Evolutionary conservation across 2,329 filamentous ascomycete species (phyloP).

Genomic region (Byssochlamys sp.): DNA sequence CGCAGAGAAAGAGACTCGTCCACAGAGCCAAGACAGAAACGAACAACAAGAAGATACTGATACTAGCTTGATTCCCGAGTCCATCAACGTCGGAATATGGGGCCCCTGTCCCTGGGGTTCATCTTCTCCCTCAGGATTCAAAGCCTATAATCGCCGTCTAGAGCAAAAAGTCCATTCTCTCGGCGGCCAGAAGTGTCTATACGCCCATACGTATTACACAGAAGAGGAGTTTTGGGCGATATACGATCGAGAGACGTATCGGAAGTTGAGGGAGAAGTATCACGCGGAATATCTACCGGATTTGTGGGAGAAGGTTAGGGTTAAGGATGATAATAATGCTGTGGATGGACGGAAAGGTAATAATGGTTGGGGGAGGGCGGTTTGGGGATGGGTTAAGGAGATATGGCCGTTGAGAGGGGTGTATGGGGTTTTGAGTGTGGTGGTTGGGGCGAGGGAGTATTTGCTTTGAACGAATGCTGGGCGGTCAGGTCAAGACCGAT

Average conservation of each 20-base stretch:
- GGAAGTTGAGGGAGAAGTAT: conserved; percentile 30
- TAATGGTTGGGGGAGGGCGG: neutral
- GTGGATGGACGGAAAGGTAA: neutral
- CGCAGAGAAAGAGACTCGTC: neutral
- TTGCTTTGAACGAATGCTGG: neutral
- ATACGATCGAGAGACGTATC: conserved; percentile 31
- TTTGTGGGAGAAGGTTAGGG: neutral
- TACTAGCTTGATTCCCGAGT: conserved; percentile 13
- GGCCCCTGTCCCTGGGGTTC: conserved; percentile 54
- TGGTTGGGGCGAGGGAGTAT: neutral
- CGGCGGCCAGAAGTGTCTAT: conserved; percentile 76
- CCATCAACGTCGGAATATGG: conserved; percentile 60
- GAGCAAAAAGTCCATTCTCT: conserved; percentile 61
- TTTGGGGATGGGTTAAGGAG: neutral
- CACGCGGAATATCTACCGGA: conserved; percentile 14
- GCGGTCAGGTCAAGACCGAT: no score
- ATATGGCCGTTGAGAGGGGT: neutral
- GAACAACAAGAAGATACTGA: conserved; percentile 15
- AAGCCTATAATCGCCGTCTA: conserved; percentile 59
- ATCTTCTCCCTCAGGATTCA: conserved; percentile 43
- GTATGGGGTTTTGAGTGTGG: neutral
- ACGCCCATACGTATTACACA: conserved; percentile 77
- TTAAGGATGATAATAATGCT: neutral
- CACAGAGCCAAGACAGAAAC: neutral
- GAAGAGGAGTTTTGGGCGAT: conserved; percentile 42